Percentiles rank a stretch among this genome's conserved stretches.
Conservation (phyloP, 768 basidiomycete genomes). For the Boletellus emodensis region DNA sequence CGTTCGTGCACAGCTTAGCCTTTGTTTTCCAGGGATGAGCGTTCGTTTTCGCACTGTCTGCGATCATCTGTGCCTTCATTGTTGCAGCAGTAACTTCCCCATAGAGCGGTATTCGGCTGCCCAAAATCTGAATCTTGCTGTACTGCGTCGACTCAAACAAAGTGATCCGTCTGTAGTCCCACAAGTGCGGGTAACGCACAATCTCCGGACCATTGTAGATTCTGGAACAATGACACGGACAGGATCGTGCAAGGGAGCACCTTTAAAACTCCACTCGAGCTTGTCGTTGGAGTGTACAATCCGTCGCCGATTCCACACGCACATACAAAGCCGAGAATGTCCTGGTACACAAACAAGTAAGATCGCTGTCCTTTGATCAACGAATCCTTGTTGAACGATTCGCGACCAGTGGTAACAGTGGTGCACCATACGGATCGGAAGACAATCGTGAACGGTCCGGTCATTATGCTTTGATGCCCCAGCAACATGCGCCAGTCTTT, state of each 20-base stretch:
- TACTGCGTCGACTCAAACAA: slow-evolving; percentile 2
- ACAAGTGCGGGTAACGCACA: slow-evolving; percentile 1
- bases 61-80: neutral
- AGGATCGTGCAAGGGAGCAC: neutral
- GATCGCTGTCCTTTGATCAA: neutral
- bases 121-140: slow-evolving; percentile 12
- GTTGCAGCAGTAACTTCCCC: neutral
- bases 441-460: neutral
- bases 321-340: slow-evolving; percentile 2
- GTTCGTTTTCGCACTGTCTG: neutral
- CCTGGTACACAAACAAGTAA: slow-evolving; percentile 9
- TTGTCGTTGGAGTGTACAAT: neutral
- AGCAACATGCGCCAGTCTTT: neutral
- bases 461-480: neutral
- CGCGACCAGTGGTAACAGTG: neutral
- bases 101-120: neutral
- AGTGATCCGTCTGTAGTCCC: slow-evolving; percentile 5
- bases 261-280: slow-evolving; percentile 6
- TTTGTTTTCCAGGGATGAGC: neutral
- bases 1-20: neutral
- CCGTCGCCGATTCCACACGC: neutral
- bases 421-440: neutral
- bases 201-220: slow-evolving; percentile 5
- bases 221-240: slow-evolving; percentile 5
- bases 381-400: neutral